phyloP scores from a whole-genome alignment of 495 filamentous ascomycete genomes.

The Filosporella fistucella region DNA sequence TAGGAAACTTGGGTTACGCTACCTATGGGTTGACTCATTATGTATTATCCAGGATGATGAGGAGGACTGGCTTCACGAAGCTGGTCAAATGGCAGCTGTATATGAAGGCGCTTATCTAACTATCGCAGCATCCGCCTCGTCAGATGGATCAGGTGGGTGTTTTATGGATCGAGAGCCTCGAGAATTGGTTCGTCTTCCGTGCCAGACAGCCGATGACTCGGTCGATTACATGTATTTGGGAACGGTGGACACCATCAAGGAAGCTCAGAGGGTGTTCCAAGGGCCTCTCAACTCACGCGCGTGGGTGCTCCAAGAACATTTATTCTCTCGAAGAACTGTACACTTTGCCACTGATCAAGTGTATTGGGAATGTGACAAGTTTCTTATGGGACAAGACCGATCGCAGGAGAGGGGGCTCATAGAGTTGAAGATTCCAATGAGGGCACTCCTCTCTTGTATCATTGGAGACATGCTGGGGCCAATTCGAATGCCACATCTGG shows the following conservation, averaged over 20 bases:
- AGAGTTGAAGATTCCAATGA: no score
- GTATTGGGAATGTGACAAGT: slow-evolving; percentile 5
- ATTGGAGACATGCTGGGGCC: no score
- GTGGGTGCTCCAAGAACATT: slow-evolving; percentile 2
- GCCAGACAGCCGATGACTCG: no score
- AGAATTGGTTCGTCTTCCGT: no score
- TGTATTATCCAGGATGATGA: slow-evolving; percentile 1
- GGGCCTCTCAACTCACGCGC: neutral
- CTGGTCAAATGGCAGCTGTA: neutral
- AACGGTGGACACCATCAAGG: neutral
- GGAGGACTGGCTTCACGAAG: neutral
- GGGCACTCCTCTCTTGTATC: no score
- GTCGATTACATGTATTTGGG: neutral
- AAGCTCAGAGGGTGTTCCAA: neutral
- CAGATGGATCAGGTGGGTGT: neutral
- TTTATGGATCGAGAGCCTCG: neutral
- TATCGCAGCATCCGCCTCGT: neutral
- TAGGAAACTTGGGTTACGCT: neutral
- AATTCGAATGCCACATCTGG: no score
- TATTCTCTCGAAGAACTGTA: neutral
- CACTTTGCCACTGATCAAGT: neutral
- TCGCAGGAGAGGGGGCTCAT: no score
- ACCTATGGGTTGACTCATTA: slow-evolving; percentile 1
- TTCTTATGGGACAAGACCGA: no score
- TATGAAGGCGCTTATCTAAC: neutral